Percentiles rank a stretch among this genome's conserved stretches.
Conservation (phyloP, 441 rosid genomes). For the Macaranga tanarius region DNA sequence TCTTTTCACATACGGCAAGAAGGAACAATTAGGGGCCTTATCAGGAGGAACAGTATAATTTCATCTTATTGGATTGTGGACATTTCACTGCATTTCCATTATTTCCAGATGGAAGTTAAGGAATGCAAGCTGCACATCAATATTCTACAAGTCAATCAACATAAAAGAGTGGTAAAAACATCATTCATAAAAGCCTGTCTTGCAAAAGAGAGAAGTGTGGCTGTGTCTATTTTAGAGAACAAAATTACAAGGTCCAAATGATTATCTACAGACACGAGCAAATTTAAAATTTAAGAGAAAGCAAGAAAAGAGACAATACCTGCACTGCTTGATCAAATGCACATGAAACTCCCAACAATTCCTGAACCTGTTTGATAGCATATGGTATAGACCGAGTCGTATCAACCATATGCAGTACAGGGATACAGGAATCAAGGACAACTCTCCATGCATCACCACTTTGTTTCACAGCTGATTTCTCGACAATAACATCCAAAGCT, state of each 20-base stretch:
- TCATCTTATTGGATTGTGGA: neutral
- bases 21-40: neutral
- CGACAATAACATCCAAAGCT: conserved; percentile 72
- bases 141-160: neutral
- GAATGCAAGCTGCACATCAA: too few species aligned
- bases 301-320: conserved; percentile 34
- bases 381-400: conserved; percentile 80
- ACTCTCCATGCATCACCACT: conserved; percentile 98
- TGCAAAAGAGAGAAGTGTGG: neutral
- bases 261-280: neutral
- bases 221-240: too few species aligned
- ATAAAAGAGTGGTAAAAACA: neutral
- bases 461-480: conserved; percentile 69
- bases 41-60: neutral
- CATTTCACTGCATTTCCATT: too few species aligned
- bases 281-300: neutral
- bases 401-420: conserved; percentile 78
- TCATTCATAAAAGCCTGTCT: neutral
- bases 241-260: too few species aligned
- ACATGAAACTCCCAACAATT: conserved; percentile 84
- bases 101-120: too few species aligned
- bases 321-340: conserved; percentile 89
- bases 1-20: neutral
- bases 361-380: conserved; percentile 87
- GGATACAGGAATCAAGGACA: conserved; percentile 79